Evolutionary conservation across 805 yeast genomes (phyloP), one percentile per base, ranked within the genome.

Genomic region (Myxozyma geophila): DNA sequence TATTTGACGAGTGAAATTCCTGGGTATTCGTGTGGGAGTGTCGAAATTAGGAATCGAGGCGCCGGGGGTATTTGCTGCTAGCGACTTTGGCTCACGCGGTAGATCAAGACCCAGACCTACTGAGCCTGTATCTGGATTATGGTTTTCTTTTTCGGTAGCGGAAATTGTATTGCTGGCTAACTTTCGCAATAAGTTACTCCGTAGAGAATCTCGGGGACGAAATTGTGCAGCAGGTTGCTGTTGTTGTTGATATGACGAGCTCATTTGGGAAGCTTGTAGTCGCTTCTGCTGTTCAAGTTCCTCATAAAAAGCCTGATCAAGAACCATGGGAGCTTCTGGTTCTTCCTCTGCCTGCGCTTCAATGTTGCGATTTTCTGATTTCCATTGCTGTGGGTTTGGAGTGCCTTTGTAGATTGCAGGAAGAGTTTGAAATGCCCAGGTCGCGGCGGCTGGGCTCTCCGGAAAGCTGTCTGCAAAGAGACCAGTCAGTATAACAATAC

Each of bases 371-470:
- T 12, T n/a, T 51, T 51, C 36, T 35, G 54, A 9, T n/a, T 10
- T 51, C 41, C 43, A 19, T 51, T 35, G 13, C 40, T 35, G 15
- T 17, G 54, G 44, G 12, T 51, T 35, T 7, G 72, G 72, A 6
- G 72, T 67, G 1, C 72, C 71, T 10, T 62, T 62, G 12, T 67
- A n/a, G 9, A 69, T 58, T 15, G 66, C 47, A 6, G 70, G 72
- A 12, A 70, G 49, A 13, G 71, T 69, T n/a, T 54, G 52, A 9
- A 69, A 23, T 19, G 72, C 71, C 72, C 72, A 70, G 8, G 54
- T 39, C 12, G 71, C 59, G 4, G 72, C 64, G 9, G 59, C 69
- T 6, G 70, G 70, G 35, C 66, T 66, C 9, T 48, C 54, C 9
- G 68, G 67, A 28, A 63, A 17, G 17, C 50, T 28, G 50, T 63